Evolutionary conservation across 78 protist species (phyloP).

Genomic region (Dictyostelium intermedium): DNA sequence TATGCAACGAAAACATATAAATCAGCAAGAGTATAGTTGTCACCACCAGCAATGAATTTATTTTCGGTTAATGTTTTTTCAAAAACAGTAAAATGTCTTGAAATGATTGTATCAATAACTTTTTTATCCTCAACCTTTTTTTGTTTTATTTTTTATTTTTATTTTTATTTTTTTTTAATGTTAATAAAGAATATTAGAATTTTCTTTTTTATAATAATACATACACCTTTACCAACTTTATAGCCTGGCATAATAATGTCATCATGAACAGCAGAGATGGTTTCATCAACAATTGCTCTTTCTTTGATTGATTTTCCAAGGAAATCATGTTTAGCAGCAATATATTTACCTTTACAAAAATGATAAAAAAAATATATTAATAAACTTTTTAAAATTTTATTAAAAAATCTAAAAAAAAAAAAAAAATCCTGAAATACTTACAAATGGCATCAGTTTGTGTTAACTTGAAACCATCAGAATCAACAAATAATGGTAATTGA

Average conservation of each 20-base stretch:
- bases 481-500: neutral
- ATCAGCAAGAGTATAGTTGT: conserved; percentile 5
- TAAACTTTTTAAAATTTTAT: neutral
- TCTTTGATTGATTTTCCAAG: conserved; percentile 3
- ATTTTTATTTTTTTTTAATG: neutral
- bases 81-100: neutral
- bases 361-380: no score
- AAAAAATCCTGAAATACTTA: neutral
- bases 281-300: conserved; percentile 6
- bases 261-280: neutral
- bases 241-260: neutral
- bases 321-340: neutral
- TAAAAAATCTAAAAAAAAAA: no score
- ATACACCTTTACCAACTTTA: conserved; percentile 21
- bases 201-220: neutral
- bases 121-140: neutral
- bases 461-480: neutral
- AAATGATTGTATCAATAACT: neutral
- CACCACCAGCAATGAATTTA: neutral
- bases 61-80: neutral
- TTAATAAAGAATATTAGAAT: neutral
- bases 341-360: neutral
- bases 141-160: neutral
- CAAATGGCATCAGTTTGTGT: conserved; percentile 14
- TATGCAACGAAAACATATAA: neutral